A percentile compares a stretch with the other conserved stretches of the same genome.
Evolutionary conservation across 768 basidiomycete genomes (phyloP).

Genomic region (Brasilioporus rufonigricans): DNA sequence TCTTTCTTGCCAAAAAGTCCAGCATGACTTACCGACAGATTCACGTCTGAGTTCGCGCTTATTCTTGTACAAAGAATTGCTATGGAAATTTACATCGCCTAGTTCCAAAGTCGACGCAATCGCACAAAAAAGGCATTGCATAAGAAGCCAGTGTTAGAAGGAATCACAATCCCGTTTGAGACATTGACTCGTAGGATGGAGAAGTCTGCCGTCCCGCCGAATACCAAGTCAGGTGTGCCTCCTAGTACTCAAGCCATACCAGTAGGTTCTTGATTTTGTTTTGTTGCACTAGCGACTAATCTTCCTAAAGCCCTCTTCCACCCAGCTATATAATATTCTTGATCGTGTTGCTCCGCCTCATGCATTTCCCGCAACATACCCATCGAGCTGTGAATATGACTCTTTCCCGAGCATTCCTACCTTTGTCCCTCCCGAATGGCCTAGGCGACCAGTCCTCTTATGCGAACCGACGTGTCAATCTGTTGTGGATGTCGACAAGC

Average conservation of each 20-base stretch:
- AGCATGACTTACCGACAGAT: background rate
- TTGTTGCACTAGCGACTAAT: background rate
- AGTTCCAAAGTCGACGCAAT: background rate
- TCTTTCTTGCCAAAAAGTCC: background rate
- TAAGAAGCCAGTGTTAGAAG: background rate
- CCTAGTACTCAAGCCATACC: constrained; percentile 1
- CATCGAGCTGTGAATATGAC: background rate
- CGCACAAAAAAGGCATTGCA: background rate
- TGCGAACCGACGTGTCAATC: background rate
- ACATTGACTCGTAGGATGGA: constrained; percentile 13
- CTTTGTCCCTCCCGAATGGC: constrained; percentile 6
- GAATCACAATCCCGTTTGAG: background rate
- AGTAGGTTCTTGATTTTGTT: background rate
- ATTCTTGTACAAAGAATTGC: background rate
- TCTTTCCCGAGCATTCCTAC: background rate
- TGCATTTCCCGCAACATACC: background rate
- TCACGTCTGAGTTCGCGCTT: background rate
- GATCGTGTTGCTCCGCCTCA: background rate
- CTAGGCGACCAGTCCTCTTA: background rate
- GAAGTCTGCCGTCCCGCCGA: constrained; percentile 6
- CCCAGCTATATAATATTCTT: background rate
- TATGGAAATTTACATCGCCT: background rate
- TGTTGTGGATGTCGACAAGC: background rate
- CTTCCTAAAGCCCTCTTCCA: background rate
- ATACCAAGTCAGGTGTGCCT: too few relatives aligned